Conservation (phyloP, 2,329 filamentous ascomycete species). For the Myrmaecium sp. region DNA sequence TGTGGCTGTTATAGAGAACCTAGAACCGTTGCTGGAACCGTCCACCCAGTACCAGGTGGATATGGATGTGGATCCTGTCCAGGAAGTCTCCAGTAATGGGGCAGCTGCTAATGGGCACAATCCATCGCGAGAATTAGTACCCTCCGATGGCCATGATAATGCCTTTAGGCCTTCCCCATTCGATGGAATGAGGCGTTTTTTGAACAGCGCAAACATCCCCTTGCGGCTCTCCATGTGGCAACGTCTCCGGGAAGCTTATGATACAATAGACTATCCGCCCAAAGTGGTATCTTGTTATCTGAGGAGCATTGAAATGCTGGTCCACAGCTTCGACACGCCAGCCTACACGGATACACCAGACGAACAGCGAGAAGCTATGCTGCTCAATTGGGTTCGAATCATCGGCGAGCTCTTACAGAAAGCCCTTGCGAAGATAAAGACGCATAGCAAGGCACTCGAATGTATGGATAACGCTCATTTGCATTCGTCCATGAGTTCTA, state of each 20-base stretch:
- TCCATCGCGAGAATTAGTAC: too few relatives aligned
- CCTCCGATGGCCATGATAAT: not conserved
- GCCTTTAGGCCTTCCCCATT: slow-evolving; percentile 25
- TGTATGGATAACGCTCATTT: slow-evolving; percentile 71
- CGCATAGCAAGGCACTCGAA: slow-evolving; percentile 61
- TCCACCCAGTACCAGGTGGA: slow-evolving; percentile 12
- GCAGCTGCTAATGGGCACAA: not conserved
- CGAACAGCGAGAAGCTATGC: slow-evolving; percentile 48
- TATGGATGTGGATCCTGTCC: not conserved
- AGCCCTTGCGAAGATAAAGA: slow-evolving; percentile 45
- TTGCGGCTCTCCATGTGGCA: slow-evolving; percentile 80
- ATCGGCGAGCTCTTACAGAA: slow-evolving; percentile 62
- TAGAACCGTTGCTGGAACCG: slow-evolving; percentile 83
- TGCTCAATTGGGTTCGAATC: slow-evolving; percentile 63
- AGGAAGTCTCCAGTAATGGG: too few relatives aligned
- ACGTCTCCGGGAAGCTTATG: slow-evolving; percentile 76
- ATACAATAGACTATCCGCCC: slow-evolving; percentile 65
- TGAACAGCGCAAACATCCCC: slow-evolving; percentile 65
- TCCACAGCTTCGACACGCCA: slow-evolving; percentile 48
- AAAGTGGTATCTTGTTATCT: slow-evolving; percentile 81
- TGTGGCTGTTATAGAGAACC: slow-evolving; percentile 68
- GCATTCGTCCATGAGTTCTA: slow-evolving; percentile 50
- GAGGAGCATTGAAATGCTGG: slow-evolving; percentile 68
- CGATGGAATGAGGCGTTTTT: slow-evolving; percentile 69
- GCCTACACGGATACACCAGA: slow-evolving; percentile 37